Evolutionary conservation across 2,329 filamentous ascomycete species (phyloP), one percentile per base, ranked within the genome.

Genomic region (Ceratocystis smalleyi): DNA sequence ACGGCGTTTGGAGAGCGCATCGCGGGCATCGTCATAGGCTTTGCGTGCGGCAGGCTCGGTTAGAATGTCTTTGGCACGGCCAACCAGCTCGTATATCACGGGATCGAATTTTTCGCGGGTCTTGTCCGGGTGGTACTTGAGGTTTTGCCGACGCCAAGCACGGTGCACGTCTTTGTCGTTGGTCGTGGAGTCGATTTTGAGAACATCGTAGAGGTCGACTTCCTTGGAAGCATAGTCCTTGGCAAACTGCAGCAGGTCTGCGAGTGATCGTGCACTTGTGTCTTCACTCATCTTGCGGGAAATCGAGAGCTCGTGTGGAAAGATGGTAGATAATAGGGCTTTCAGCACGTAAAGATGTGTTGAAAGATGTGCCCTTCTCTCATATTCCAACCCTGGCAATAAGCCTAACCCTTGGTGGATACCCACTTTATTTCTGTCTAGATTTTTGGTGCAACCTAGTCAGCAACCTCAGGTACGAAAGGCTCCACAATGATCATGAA

Each of bases 41-140:
- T 83, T 81, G 66, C 89, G 88, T 45, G 89, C 81, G 15, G 80
- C 81, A 0, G 83, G 75, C 68, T 91, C 86, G 32, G 83, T 82
- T 2, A 97, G 82, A 1, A 96, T 83, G 74, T 95, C 90, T 72
- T 89, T 84, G n/a, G 90, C 91, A 67, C 88, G 87, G 71, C 91
- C 88, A 65, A 95, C 84, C 1, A 88, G 79, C 74, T 96, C 88
- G 78, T 95, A 97, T 71, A 88, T 88, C 64, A 86, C 85, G 57
- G 89, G 80, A 69, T 94, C 89, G 70, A 87, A 89, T 45, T 80
- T 77, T 62, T 82, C 83, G 68, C 85, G 83, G 64, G 91, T 85
- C 76, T 96, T 96, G 79, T 97, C 92, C 0, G 92, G 92, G 74
- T 97, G 92, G 77, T 91, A 90, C 71, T 89, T 90, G n/a, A 96